phyloP scores from a whole-genome alignment of 2,329 filamentous ascomycete genomes.

The Calonectria honghensis region DNA sequence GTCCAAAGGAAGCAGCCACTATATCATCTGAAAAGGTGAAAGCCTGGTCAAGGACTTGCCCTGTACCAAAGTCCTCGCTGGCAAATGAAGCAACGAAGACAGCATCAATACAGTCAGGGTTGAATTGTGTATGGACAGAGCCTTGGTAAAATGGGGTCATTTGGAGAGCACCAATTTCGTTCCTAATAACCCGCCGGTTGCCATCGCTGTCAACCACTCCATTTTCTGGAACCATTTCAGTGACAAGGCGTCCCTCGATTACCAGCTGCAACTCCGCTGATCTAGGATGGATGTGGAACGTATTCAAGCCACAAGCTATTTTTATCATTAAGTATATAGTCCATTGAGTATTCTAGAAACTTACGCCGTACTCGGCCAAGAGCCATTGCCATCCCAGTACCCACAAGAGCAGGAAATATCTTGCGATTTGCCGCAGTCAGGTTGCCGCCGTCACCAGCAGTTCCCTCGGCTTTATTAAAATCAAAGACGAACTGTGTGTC shows the following conservation, averaged over 20 bases:
- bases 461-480: conserved; percentile 60
- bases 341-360: conserved; percentile 12
- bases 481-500: conserved; percentile 69
- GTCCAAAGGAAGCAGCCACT: conserved; percentile 67
- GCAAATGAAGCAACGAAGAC: conserved; percentile 71
- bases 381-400: conserved; percentile 70
- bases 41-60: conserved; percentile 69
- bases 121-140: conserved; percentile 73
- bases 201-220: conserved; percentile 62
- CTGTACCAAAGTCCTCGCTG: conserved; percentile 71
- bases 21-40: conserved; percentile 67
- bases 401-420: conserved; percentile 74
- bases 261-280: conserved; percentile 72
- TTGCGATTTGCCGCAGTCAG: conserved; percentile 72
- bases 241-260: conserved; percentile 67
- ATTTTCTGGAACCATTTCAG: conserved; percentile 73
- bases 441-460: conserved; percentile 64
- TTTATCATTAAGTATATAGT: neutral
- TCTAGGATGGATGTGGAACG: conserved; percentile 73
- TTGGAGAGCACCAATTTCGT: conserved; percentile 64
- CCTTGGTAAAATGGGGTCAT: conserved; percentile 74
- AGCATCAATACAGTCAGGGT: conserved; percentile 71
- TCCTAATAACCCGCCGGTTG: conserved; percentile 65
- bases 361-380: conserved; percentile 68
- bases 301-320: conserved; percentile 72